A percentile compares a stretch with the other conserved stretches of the same genome.
These are phyloP conservation scores for Vitis riparia DNA, from an alignment of 164 flowering plant species.

Conservation along the genomic window DNA sequence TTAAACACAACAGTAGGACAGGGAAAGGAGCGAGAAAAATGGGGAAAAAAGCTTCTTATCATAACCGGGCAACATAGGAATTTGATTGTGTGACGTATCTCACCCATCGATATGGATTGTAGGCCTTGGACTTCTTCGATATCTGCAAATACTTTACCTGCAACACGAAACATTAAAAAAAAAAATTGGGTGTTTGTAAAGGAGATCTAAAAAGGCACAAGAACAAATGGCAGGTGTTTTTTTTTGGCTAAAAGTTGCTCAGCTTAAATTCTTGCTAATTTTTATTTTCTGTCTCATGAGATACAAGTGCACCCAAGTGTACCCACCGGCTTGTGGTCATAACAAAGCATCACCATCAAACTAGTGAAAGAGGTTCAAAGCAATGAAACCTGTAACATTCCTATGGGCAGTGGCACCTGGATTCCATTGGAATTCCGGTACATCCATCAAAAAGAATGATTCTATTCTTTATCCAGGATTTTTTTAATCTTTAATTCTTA, in stretches of 20 bases:
- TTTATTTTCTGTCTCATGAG: no score
- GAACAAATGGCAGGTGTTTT: no score
- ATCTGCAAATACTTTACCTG: conserved; percentile 65
- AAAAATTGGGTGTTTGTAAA: no score
- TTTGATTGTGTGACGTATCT: conserved; percentile 65
- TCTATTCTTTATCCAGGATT: no score
- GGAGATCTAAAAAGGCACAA: no score
- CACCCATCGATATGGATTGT: conserved; percentile 67
- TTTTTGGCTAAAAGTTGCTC: no score
- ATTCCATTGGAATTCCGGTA: no score
- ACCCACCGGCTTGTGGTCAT: not conserved
- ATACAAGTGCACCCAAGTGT: no score
- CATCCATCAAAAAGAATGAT: no score
- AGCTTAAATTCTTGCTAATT: no score
- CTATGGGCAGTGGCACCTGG: no score
- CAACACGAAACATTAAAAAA: conserved; percentile 1
- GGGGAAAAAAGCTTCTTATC: not conserved
- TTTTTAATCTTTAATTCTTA: no score
- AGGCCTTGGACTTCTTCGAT: conserved; percentile 54
- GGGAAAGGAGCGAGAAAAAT: not conserved
- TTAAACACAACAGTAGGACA: not conserved
- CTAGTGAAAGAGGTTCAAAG: not conserved
- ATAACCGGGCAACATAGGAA: conserved; percentile 60
- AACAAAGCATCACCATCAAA: not conserved
- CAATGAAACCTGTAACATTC: not conserved